Evolutionary conservation across 2,329 filamentous ascomycete genomes (phyloP).

Genomic region (Trichoderma cornu-damae): DNA sequence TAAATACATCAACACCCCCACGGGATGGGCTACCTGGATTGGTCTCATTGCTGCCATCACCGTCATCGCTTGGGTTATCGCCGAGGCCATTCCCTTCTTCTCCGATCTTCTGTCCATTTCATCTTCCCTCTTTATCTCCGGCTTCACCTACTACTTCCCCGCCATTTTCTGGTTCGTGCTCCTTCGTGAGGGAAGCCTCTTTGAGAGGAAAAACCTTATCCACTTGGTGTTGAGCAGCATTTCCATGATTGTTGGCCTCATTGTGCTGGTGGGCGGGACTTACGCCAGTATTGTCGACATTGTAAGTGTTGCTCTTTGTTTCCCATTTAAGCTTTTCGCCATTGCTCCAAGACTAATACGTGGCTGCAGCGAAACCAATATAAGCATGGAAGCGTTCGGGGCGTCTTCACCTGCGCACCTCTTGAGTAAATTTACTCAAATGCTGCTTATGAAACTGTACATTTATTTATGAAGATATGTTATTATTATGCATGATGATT

Average conservation of each 20-base stretch:
- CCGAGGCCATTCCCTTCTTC: slow-evolving; percentile 68
- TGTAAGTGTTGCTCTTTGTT: slow-evolving; percentile 20
- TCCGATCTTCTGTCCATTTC: slow-evolving; percentile 54
- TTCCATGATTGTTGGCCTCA: slow-evolving; percentile 26
- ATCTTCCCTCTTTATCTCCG: slow-evolving; percentile 45
- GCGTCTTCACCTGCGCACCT: slow-evolving; percentile 18
- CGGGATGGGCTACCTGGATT: slow-evolving; percentile 52
- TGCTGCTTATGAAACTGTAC: not conserved
- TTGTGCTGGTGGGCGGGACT: slow-evolving; percentile 26
- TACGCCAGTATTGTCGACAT: slow-evolving; percentile 28
- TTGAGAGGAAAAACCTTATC: slow-evolving; percentile 26
- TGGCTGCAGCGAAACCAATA: slow-evolving; percentile 18
- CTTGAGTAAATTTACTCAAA: slow-evolving; percentile 4
- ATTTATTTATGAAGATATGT: slow-evolving; percentile 11
- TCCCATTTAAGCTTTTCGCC: not conserved
- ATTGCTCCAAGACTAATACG: slow-evolving; percentile 7
- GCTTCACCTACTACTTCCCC: slow-evolving; percentile 34
- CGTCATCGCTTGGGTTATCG: slow-evolving; percentile 62
- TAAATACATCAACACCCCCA: slow-evolving; percentile 45
- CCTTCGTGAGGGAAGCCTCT: slow-evolving; percentile 27
- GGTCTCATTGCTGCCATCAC: slow-evolving; percentile 53
- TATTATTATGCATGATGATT: not conserved
- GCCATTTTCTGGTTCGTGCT: slow-evolving; percentile 41
- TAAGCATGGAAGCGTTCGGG: slow-evolving; percentile 9
- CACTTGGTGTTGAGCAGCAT: slow-evolving; percentile 24